Base-by-base conservation (phyloP, 2,329 filamentous ascomycete species). In the Cladosporium sp. region DNA sequence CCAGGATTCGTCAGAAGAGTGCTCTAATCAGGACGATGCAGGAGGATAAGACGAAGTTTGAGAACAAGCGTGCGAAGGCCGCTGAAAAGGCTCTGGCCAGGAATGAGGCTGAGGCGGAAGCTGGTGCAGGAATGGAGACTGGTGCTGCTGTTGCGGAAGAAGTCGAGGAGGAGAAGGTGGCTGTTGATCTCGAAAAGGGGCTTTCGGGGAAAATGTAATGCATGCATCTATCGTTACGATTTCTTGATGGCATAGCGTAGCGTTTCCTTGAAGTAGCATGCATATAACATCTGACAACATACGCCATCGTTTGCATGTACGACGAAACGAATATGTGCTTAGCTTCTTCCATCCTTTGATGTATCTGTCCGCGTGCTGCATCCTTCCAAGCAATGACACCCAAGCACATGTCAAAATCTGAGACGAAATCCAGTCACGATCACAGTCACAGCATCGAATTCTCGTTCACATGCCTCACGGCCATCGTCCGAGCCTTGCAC, bases 1-100 rank as follows among this genome's bases (percentile, higher is more conserved):
- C 84, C 57, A 82, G 80, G 75, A 87, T 89, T 68, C 76, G 87
- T 58, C 76, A 81, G 73, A 84, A 83, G 78, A 85, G 84, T 66
- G 72, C 76, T 12, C 74, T 89, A 71, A 88, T 88, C 66, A 71
- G 79, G 26, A 69, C 71, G 23, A 83, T 84, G 77, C 71, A 73
- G 55, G 75, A 83, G 68, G 83, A 85, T 63, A 81, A 82, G 71
- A 77, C 76, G 69, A 79, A 78, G 64, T 66, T 81, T 62, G 82
- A 83, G 46, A 78, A 77, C 18, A 83, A 80, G 69, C 75, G 76
- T 66, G 69, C 66, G 55, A 74, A 62, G 64, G 74, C 73, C n/a
- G 71, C 73, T 50, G 75, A 75, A 35, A 77, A 70, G 67, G 52
- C 66, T 62, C 67, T 58, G 64, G 70, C 68, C 55, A 61, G 73